phyloP scores from a whole-genome alignment of 768 basidiomycete genomes.

The Crassisporium funariophilum region DNA sequence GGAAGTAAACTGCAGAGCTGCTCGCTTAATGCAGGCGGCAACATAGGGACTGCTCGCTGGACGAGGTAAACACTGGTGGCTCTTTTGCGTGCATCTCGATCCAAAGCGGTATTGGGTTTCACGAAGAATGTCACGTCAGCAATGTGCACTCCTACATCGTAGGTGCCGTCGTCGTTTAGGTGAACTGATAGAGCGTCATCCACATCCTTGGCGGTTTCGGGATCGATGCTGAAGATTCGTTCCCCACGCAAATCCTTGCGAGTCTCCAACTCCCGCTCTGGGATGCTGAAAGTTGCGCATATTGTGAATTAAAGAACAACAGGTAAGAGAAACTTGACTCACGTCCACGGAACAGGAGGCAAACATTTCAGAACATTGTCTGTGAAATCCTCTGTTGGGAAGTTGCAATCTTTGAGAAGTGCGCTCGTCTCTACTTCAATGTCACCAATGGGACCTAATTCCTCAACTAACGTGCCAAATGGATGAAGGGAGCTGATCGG shows the following conservation, averaged over 20 bases:
- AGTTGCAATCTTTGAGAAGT: slow-evolving; percentile 97
- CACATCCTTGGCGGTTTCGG: slow-evolving; percentile 84
- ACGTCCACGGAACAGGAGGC: slow-evolving; percentile 95
- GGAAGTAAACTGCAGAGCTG: slow-evolving; percentile 91
- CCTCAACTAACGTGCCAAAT: slow-evolving; percentile 97
- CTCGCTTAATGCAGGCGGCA: slow-evolving; percentile 91
- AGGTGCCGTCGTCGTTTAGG: slow-evolving; percentile 88
- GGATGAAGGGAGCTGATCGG: slow-evolving; percentile 97
- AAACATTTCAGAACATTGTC: slow-evolving; percentile 95
- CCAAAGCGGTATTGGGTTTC: slow-evolving; percentile 94
- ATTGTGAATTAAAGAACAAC: neutral
- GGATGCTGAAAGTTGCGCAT: slow-evolving; percentile 55
- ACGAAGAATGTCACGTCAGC: slow-evolving; percentile 96
- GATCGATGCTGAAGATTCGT: slow-evolving; percentile 93
- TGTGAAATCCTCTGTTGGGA: slow-evolving; percentile 96
- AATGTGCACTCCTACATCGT: slow-evolving; percentile 92
- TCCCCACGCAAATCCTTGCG: slow-evolving; percentile 87
- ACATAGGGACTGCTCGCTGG: slow-evolving; percentile 95
- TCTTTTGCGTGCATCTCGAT: slow-evolving; percentile 96
- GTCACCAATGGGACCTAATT: slow-evolving; percentile 97
- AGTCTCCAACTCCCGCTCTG: slow-evolving; percentile 84
- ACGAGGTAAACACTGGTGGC: slow-evolving; percentile 97
- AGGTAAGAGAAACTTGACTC: slow-evolving; percentile 31
- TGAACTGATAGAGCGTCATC: slow-evolving; percentile 95
- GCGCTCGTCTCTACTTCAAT: slow-evolving; percentile 98